phyloP scores from a whole-genome alignment of 192 early-diverging fungal genomes.

The Coemansia sp. region DNA sequence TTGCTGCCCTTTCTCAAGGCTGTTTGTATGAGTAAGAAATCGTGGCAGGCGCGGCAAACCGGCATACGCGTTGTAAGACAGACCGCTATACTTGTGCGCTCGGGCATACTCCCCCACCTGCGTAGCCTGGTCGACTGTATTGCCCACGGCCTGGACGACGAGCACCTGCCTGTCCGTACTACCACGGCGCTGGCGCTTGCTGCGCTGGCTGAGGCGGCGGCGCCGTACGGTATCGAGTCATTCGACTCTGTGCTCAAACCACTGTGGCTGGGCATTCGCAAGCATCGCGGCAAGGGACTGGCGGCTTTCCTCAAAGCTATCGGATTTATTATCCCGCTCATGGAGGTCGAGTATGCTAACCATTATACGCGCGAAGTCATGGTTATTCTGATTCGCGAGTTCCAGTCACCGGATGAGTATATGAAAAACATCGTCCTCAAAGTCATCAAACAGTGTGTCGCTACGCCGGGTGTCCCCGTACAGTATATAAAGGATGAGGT shows the following conservation, averaged over 20 bases:
- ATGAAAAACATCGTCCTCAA: conserved; percentile 99
- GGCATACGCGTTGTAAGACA: conserved; percentile 98
- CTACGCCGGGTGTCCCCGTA: conserved; percentile 88
- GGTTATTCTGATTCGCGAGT: conserved; percentile 90
- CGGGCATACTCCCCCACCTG: conserved; percentile 94
- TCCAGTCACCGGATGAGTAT: conserved; percentile 96
- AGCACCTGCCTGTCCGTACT: conserved; percentile 95
- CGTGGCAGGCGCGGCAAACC: conserved; percentile 98
- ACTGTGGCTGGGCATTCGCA: conserved; percentile 90
- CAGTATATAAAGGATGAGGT: conserved; percentile 89
- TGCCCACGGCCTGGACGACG: conserved; percentile 90
- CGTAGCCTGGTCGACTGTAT: conserved; percentile 91
- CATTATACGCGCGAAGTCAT: conserved; percentile 95
- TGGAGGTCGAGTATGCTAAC: conserved; percentile 95
- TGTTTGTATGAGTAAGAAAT: conserved; percentile 92
- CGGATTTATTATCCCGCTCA: conserved; percentile 97
- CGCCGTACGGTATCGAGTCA: conserved; percentile 98
- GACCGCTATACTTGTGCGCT: conserved; percentile 93
- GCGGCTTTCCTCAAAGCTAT: conserved; percentile 99
- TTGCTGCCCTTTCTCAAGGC: conserved; percentile 95
- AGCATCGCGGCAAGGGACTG: conserved; percentile 93
- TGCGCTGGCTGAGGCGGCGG: conserved; percentile 94
- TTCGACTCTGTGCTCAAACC: conserved; percentile 91
- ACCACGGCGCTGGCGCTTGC: conserved; percentile 94
- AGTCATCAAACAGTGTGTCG: conserved; percentile 95